Conservation (phyloP, 2,329 filamentous ascomycete species). For the Neofusicoccum laricinum region DNA sequence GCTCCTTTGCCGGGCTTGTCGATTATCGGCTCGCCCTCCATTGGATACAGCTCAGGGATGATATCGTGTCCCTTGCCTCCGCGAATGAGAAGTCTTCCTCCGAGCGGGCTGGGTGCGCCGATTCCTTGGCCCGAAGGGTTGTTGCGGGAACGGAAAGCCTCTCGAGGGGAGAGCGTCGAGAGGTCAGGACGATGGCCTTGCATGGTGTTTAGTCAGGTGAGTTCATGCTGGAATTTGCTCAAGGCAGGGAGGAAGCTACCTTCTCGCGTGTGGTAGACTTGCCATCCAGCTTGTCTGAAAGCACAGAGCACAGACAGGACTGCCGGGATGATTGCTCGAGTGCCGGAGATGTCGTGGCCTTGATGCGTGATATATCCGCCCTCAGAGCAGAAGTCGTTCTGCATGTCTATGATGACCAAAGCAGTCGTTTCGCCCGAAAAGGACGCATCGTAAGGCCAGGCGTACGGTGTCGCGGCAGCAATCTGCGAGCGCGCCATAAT, state of each 20-base stretch:
- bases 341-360: conserved; percentile 42
- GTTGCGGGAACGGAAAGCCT: conserved; percentile 52
- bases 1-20: conserved; percentile 56
- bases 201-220: not conserved
- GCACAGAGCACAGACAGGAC: conserved; percentile 40
- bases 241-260: conserved; percentile 21
- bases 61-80: conserved; percentile 59
- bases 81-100: conserved; percentile 54
- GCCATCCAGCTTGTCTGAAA: conserved; percentile 41
- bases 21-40: conserved; percentile 47
- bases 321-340: conserved; percentile 44
- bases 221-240: not conserved
- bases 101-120: conserved; percentile 52
- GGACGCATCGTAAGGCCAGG: conserved; percentile 40
- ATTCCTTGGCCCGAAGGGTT: conserved; percentile 52
- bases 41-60: conserved; percentile 52
- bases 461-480: conserved; percentile 31
- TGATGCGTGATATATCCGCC: conserved; percentile 51
- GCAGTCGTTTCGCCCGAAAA: conserved; percentile 31
- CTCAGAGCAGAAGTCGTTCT: conserved; percentile 40
- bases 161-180: conserved; percentile 55
- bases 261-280: conserved; percentile 52
- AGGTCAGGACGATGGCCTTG: conserved; percentile 51
- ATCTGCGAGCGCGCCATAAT: conserved; percentile 20
- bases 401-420: conserved; percentile 26